Percentiles rank a stretch among this genome's conserved stretches.
Evolutionary conservation across 768 basidiomycete genomes (phyloP).

Genomic region (Suillus hirtellus): DNA sequence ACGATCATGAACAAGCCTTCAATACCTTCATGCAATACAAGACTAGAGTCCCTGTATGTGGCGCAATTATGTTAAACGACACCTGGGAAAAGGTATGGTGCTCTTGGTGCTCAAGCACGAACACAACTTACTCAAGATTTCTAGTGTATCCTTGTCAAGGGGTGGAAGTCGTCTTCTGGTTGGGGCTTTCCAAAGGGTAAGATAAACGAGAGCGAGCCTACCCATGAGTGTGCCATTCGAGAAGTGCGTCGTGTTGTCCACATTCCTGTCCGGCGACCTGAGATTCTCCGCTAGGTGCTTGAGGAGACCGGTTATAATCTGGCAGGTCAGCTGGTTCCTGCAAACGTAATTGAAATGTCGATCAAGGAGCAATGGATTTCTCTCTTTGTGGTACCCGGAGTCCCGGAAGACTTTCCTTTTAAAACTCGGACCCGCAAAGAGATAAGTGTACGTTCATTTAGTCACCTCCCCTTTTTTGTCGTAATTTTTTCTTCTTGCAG

Average conservation of each 20-base stretch:
- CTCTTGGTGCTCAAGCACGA: conserved; percentile 16
- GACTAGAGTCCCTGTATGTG: conserved; percentile 94
- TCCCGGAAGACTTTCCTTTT: conserved; percentile 87
- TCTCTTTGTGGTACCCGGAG: conserved; percentile 84
- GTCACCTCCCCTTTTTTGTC: conserved; percentile 18
- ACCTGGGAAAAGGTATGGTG: conserved; percentile 84
- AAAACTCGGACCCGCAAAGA: conserved; percentile 95
- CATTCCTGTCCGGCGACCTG: conserved; percentile 11
- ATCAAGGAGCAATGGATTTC: conserved; percentile 91
- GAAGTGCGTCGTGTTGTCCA: conserved; percentile 59
- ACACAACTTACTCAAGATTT: conserved; percentile 11
- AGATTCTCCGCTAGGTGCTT: conserved; percentile 62
- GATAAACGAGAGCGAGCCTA: conserved; percentile 92
- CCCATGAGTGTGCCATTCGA: conserved; percentile 82
- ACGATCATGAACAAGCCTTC: conserved; percentile 85
- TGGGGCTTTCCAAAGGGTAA: conserved; percentile 99
- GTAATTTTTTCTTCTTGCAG: conserved; percentile 42
- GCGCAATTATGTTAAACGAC: conserved; percentile 93
- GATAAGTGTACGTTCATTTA: conserved; percentile 74
- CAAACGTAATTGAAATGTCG: conserved; percentile 78
- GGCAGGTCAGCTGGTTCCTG: conserved; percentile 59
- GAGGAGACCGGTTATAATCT: conserved; percentile 98
- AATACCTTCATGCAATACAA: conserved; percentile 95
- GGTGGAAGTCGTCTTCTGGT: conserved; percentile 94
- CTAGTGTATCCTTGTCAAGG: conserved; percentile 96